A percentile compares a stretch with the other conserved stretches of the same genome.
Evolutionary conservation across 2,329 filamentous ascomycete species (phyloP).

Genomic region (Beauveria scarabaeidicola): DNA sequence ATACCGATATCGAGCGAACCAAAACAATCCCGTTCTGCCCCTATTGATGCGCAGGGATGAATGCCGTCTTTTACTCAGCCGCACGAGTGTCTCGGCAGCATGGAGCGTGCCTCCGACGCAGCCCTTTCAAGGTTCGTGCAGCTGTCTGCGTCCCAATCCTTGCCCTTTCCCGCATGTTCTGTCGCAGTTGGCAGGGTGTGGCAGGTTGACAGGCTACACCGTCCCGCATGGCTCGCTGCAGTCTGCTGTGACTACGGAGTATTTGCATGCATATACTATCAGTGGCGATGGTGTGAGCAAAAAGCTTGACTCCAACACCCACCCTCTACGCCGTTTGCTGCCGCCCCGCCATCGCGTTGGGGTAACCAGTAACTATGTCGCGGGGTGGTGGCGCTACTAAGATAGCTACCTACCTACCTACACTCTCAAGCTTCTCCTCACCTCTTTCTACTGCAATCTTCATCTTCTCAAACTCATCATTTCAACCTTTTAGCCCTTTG

Average conservation of each 20-base stretch:
- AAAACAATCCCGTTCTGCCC: too few relatives aligned
- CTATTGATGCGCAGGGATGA: background rate
- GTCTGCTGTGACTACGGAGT: too few relatives aligned
- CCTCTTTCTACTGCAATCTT: background rate
- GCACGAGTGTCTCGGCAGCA: background rate
- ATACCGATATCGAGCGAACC: background rate
- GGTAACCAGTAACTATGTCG: background rate
- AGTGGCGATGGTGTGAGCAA: background rate
- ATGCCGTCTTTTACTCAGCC: background rate
- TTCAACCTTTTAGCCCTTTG: background rate
- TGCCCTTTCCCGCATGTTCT: background rate
- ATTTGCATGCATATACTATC: too few relatives aligned
- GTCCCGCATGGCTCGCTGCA: too few relatives aligned
- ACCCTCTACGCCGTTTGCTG: background rate
- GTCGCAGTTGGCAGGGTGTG: background rate
- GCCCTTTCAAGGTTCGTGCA: background rate
- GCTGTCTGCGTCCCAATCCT: background rate
- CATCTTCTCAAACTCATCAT: background rate
- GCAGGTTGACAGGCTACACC: too few relatives aligned
- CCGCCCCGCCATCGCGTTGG: slow-evolving; percentile 1
- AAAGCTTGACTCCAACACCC: background rate
- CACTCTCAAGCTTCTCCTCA: background rate
- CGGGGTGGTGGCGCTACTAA: too few relatives aligned
- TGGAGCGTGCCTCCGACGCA: background rate
- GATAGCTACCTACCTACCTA: background rate